Percentiles rank a stretch among this genome's conserved stretches.
Conservation (phyloP, 2,329 filamentous ascomycete species). For the Biscogniauxia marginata region DNA sequence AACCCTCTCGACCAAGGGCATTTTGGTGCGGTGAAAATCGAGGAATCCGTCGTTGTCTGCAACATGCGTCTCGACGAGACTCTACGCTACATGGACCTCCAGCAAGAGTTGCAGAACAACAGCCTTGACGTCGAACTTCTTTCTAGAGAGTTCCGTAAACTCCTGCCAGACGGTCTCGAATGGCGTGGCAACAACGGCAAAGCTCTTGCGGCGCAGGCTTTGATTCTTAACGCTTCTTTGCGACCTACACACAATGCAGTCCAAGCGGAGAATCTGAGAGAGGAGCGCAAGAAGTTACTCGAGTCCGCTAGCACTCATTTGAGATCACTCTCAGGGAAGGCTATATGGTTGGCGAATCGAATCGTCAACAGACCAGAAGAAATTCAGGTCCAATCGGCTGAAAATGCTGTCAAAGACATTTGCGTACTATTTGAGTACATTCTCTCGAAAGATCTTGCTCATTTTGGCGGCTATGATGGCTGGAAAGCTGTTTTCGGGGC, state of each 20-base stretch:
- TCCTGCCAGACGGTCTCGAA: not conserved
- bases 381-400: not conserved
- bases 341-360: slow-evolving; percentile 12
- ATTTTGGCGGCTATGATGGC: slow-evolving; percentile 7
- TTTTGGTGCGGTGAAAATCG: slow-evolving; percentile 18
- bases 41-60: slow-evolving; percentile 27
- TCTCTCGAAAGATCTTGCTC: not conserved
- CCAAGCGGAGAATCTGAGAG: not conserved
- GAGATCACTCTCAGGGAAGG: slow-evolving; percentile 4
- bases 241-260: not conserved
- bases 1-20: slow-evolving; percentile 30
- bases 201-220: slow-evolving; percentile 1
- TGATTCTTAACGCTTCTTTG: slow-evolving; percentile 15
- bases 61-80: slow-evolving; percentile 23
- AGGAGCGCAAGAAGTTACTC: not conserved
- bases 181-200: slow-evolving; percentile 10
- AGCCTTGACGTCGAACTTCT: slow-evolving; percentile 27
- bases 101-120: slow-evolving; percentile 29
- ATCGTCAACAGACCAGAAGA: not conserved
- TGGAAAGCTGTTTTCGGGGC: not conserved
- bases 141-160: not conserved
- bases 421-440: slow-evolving; percentile 4
- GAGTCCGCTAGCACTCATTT: not conserved
- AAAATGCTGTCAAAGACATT: slow-evolving; percentile 1
- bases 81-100: slow-evolving; percentile 28